These are phyloP conservation scores for Sugiyamaella boreocaroliniensis DNA, from an alignment of 805 yeast genomes.

Conservation along the genomic window DNA sequence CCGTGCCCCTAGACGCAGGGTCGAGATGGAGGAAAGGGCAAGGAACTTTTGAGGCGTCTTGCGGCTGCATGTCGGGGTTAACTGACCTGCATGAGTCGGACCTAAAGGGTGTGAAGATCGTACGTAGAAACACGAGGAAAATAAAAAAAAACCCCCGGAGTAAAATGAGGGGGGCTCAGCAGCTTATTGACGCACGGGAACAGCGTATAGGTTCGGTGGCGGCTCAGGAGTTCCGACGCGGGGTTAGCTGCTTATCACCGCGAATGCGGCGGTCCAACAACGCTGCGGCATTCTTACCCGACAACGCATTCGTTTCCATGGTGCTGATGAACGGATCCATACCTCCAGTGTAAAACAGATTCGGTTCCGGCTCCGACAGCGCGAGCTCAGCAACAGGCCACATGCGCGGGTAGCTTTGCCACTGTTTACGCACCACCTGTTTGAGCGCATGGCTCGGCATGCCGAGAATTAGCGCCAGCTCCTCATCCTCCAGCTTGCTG, in stretches of 20 bases:
- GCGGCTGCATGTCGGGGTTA: neutral
- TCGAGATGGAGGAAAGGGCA: too few species aligned
- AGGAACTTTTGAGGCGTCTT: neutral
- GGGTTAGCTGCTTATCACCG: neutral
- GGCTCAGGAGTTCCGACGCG: too few species aligned
- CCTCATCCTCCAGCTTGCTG: slow-evolving; percentile 18
- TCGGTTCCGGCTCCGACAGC: slow-evolving; percentile 28
- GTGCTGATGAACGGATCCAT: slow-evolving; percentile 45
- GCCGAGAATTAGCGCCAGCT: slow-evolving; percentile 24
- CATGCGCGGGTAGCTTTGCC: slow-evolving; percentile 43
- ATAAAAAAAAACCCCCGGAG: too few species aligned
- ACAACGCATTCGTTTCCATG: slow-evolving; percentile 46
- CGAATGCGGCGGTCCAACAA: slow-evolving; percentile 14
- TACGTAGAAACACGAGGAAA: too few species aligned
- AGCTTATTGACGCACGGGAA: too few species aligned
- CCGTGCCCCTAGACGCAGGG: too few species aligned
- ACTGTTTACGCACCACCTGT: slow-evolving; percentile 31
- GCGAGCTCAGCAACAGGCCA: slow-evolving; percentile 28
- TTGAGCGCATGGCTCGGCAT: slow-evolving; percentile 19
- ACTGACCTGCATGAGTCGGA: neutral
- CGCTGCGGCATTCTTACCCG: slow-evolving; percentile 46
- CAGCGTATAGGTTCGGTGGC: too few species aligned
- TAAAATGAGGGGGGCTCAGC: too few species aligned
- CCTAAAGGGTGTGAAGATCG: too few species aligned
- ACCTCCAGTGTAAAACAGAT: slow-evolving; percentile 39